Evolutionary conservation across 116 monocot genomes (phyloP).

Genomic region (Phalaenopsis hybrid): DNA sequence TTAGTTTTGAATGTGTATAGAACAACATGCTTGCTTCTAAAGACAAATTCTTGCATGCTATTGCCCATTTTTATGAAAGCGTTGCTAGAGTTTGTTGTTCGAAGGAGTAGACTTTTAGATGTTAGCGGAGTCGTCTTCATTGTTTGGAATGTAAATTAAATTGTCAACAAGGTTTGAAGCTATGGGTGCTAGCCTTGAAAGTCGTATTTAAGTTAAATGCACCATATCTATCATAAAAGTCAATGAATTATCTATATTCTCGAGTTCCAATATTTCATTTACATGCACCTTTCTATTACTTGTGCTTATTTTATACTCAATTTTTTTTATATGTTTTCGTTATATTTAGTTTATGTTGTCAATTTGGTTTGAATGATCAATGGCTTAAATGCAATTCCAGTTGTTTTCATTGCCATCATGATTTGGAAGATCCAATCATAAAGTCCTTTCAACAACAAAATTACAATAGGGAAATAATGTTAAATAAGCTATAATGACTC

Average conservation of each 20-base stretch:
- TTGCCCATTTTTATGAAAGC: not conserved
- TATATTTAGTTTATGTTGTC: not conserved
- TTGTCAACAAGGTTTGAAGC: not conserved
- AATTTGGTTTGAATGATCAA: not conserved
- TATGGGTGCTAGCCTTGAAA: not conserved
- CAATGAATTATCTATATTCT: not conserved
- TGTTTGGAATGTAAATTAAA: too few relatives aligned
- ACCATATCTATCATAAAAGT: not conserved
- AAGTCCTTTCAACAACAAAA: not conserved
- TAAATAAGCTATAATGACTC: not conserved
- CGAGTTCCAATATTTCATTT: not conserved
- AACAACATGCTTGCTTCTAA: not conserved
- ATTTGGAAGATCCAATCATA: not conserved
- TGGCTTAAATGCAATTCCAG: not conserved
- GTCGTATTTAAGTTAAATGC: not conserved
- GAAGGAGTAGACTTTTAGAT: not conserved
- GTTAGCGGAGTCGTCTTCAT: not conserved
- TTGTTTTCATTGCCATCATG: not conserved
- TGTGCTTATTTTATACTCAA: not conserved
- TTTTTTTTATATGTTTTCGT: not conserved
- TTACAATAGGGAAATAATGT: not conserved
- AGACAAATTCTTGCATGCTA: not conserved
- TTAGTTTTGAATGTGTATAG: not conserved
- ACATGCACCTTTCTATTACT: not conserved
- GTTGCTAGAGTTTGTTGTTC: not conserved